phyloP scores from a whole-genome alignment of 2,329 filamentous ascomycete genomes.

The Tolypocladium ophioglossoides region DNA sequence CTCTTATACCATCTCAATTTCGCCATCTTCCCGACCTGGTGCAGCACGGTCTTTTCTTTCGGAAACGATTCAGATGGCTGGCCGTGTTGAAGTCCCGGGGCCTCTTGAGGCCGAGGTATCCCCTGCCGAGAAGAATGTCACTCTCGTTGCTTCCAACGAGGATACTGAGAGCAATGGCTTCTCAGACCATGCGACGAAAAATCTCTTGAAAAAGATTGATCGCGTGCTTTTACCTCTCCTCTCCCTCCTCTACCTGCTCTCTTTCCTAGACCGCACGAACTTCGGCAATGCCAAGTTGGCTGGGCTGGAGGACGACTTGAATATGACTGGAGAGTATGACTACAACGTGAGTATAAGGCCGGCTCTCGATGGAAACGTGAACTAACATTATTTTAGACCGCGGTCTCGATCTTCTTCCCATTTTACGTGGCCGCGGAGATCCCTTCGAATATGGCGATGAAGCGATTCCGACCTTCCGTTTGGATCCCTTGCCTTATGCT shows the following conservation, averaged over 20 bases:
- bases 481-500: conserved; percentile 39
- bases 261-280: conserved; percentile 29
- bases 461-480: conserved; percentile 32
- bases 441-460: conserved; percentile 42
- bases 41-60: too few species aligned
- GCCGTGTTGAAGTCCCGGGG: background rate
- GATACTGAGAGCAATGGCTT: background rate
- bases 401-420: conserved; percentile 30
- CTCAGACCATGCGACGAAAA: background rate
- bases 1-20: background rate
- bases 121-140: background rate
- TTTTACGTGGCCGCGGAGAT: conserved; percentile 38
- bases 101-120: background rate
- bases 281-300: conserved; percentile 37
- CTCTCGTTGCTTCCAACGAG: background rate
- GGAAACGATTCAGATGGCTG: background rate
- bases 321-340: background rate
- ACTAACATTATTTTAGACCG: background rate
- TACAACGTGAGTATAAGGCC: background rate
- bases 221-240: conserved; percentile 15
- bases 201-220: background rate
- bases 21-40: background rate
- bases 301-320: background rate
- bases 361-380: background rate
- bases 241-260: conserved; percentile 44